Base-by-base conservation (phyloP, 176 grass and related monocot genomes). In the Hordeum marinum region DNA sequence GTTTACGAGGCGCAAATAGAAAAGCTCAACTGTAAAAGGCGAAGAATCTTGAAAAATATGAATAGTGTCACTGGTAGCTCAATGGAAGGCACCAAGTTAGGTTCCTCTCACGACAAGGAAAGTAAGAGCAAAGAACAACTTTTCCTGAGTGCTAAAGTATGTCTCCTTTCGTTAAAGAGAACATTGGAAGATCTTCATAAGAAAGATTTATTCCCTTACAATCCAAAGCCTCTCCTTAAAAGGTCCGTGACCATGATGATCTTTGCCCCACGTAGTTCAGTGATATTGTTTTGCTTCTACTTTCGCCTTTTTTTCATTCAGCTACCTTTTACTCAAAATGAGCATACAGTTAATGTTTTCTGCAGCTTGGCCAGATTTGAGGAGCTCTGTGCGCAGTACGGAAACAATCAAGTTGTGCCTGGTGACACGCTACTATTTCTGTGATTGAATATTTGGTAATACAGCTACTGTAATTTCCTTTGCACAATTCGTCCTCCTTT, bases 171-270 rank as follows among this genome's bases (percentile, higher is more conserved):
- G 68, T 87, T 98, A 72, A 98, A 90, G 75, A 94, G 82, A 66
- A 95, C 86, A 62, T 21, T 95, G 64, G 93, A 95, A 69, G 87
- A 95, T 88, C 85, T 95, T 63, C 73, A 92, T 74, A 85, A 78
- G 81, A 95, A 98, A 78, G 77, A 78, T 80, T 90, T 95, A 77
- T 95, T 98, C 89, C 96, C 93, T 80, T 98, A 98, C 77, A 98
- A 95, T 17, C 93, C 91, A 29, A 94, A 89, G 48, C 86, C 93
- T 86, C 88, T 98, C 62, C 85, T 94, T 75, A 92, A 60, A 92
- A 95, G 96, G 96, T 98, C 36, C 9, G 85, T 80, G n/a, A 1
- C 11, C 43, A 73, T 86, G 54, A 4, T 68, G 59, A 26, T 57
- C 6, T 24, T 80, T 68, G 87, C 39, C 46, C 41, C 14, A 5